phyloP scores from a whole-genome alignment of 768 basidiomycete genomes.

The Obba rivulosa region DNA sequence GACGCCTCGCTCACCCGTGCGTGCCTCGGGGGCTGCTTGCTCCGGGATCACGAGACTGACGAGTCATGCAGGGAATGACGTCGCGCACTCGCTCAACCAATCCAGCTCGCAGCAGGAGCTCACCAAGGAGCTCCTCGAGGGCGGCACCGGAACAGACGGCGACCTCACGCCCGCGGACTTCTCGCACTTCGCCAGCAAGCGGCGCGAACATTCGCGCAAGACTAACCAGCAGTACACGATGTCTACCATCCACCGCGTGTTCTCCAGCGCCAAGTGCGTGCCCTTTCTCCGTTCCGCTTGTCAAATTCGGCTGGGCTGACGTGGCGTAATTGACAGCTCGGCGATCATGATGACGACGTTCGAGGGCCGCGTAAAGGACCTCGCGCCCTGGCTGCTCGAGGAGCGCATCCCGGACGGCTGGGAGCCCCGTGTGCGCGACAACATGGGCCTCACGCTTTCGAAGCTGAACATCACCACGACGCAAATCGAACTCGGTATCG shows the following conservation, averaged over 20 bases:
- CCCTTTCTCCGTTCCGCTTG: background rate
- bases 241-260: conserved; percentile 42
- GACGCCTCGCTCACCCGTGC: conserved; percentile 58
- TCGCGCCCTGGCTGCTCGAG: conserved; percentile 53
- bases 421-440: conserved; percentile 55
- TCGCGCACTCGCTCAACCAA: background rate
- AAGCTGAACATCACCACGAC: conserved; percentile 42
- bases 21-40: conserved; percentile 15
- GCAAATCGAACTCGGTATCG: conserved; percentile 25
- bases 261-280: conserved; percentile 54
- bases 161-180: conserved; percentile 48
- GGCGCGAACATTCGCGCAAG: conserved; percentile 49
- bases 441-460: conserved; percentile 53
- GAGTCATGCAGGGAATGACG: background rate
- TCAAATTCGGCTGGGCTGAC: background rate
- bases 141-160: conserved; percentile 44
- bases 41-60: background rate
- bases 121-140: conserved; percentile 40
- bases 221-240: conserved; percentile 51
- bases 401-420: conserved; percentile 69
- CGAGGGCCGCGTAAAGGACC: conserved; percentile 54
- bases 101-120: background rate
- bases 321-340: conserved; percentile 33
- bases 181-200: conserved; percentile 45
- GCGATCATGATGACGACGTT: conserved; percentile 62